These are phyloP conservation scores for Rhynchosporium agropyri DNA, from an alignment of 2,329 filamentous ascomycete species.

Conservation along the genomic window DNA sequence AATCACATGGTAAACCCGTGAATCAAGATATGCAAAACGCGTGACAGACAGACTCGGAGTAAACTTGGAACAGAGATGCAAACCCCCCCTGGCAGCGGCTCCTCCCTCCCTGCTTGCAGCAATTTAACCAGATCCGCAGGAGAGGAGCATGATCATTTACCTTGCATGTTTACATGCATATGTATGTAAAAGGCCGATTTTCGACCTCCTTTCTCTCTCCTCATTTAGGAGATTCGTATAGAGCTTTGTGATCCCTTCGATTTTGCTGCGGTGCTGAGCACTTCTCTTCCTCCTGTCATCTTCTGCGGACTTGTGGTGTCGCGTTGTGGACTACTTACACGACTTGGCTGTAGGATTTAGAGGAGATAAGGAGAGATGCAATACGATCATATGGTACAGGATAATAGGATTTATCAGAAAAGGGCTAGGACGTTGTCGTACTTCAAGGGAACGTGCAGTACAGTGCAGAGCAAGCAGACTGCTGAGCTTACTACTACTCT, in stretches of 20 bases:
- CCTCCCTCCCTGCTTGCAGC: background rate
- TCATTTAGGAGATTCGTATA: no score
- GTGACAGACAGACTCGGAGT: no score
- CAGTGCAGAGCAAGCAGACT: no score
- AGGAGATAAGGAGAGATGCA: background rate
- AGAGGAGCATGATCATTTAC: background rate
- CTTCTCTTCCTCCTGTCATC: background rate
- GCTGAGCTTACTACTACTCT: background rate
- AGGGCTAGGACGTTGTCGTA: background rate
- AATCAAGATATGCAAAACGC: no score
- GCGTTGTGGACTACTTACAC: background rate
- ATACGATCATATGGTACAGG: background rate
- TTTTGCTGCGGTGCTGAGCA: constrained; percentile 1
- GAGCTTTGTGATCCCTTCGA: background rate
- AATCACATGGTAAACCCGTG: no score
- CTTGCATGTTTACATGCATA: constrained; percentile 1
- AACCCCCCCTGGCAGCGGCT: background rate
- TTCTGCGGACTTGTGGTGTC: background rate
- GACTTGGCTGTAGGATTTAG: background rate
- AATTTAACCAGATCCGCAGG: background rate
- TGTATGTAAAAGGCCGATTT: no score
- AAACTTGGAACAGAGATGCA: no score
- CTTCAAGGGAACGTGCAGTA: constrained; percentile 7
- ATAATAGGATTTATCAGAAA: no score
- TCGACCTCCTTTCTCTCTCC: no score